phyloP scores from a whole-genome alignment of 164 flowering plant species.

The Cinnamomum chago region DNA sequence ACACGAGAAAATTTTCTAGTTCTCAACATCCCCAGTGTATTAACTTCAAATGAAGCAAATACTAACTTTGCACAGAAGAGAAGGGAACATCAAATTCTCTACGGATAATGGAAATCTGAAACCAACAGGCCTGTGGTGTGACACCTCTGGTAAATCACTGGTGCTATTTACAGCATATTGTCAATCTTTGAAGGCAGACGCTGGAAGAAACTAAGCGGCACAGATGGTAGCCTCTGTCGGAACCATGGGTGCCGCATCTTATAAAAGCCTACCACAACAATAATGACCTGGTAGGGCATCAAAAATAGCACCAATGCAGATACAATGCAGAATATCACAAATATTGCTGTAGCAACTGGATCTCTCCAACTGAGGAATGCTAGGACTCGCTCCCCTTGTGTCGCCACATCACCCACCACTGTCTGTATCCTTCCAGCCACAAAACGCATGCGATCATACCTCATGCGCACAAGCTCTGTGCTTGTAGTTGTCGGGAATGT shows the following conservation, averaged over 20 bases:
- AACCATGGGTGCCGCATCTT: conserved; percentile 58
- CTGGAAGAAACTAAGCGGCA: conserved; percentile 83
- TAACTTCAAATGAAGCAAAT: neutral
- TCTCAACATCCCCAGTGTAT: neutral
- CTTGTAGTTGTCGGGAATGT: no score
- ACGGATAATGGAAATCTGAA: neutral
- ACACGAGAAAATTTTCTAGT: no score
- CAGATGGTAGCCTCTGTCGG: conserved; percentile 64
- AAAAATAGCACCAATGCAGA: no score
- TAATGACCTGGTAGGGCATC: neutral
- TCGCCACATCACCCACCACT: no score
- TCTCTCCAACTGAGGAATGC: no score
- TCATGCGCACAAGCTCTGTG: no score
- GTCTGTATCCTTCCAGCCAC: no score
- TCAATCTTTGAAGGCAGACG: conserved; percentile 87
- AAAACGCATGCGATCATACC: no score
- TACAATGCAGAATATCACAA: no score
- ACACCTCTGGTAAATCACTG: neutral
- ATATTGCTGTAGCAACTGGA: no score
- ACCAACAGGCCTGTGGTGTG: neutral
- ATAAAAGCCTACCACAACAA: neutral
- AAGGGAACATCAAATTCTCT: neutral
- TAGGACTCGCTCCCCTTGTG: no score
- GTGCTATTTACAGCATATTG: conserved; percentile 55
- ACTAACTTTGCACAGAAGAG: neutral